Conservation (phyloP, 805 yeast species). For the Wickerhamiella sorbophila region DNA sequence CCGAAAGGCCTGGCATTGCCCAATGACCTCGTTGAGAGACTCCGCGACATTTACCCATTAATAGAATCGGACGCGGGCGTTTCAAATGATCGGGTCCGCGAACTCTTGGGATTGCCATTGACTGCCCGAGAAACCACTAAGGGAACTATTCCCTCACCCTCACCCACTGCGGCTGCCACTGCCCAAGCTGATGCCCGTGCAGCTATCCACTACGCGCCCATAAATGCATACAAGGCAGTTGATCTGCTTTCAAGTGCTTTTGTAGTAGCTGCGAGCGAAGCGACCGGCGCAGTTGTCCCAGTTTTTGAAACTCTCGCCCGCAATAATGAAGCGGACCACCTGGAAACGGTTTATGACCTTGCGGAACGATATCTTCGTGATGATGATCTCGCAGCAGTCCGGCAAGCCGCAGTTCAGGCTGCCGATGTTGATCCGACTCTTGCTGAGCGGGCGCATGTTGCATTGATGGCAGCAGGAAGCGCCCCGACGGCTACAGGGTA, state of each 20-base stretch:
- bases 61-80: neutral
- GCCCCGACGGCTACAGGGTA: slow-evolving; percentile 26
- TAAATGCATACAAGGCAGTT: neutral
- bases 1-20: slow-evolving; percentile 1
- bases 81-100: neutral
- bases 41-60: neutral
- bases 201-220: neutral
- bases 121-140: neutral
- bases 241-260: neutral
- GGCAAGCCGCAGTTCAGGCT: slow-evolving; percentile 19
- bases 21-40: neutral
- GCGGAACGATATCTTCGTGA: slow-evolving; percentile 12
- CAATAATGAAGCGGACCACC: neutral
- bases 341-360: slow-evolving; percentile 8
- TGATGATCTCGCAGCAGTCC: slow-evolving; percentile 20
- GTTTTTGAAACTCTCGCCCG: neutral
- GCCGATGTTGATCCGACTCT: slow-evolving; percentile 16
- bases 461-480: slow-evolving; percentile 19
- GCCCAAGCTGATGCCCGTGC: neutral
- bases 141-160: neutral
- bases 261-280: neutral
- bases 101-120: neutral
- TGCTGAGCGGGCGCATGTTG: slow-evolving; percentile 19
- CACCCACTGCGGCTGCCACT: neutral
- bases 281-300: neutral